Evolutionary conservation across 1,284 basidiomycete genomes (phyloP).

Genomic region (Ganoderma resinaceum): DNA sequence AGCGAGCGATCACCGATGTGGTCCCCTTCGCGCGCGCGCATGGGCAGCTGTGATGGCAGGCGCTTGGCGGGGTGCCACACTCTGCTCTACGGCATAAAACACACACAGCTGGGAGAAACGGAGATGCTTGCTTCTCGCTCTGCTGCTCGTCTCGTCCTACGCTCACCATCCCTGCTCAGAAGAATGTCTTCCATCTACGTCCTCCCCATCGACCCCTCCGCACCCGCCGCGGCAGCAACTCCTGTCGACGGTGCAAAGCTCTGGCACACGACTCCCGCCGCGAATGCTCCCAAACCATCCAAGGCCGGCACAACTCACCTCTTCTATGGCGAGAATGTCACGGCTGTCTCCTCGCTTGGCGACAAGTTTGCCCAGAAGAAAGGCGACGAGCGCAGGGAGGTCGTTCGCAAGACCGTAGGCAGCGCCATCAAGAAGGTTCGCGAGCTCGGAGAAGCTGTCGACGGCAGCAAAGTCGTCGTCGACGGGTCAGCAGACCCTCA

Average conservation of each 20-base stretch:
- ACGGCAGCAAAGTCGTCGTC: slow-evolving; percentile 54
- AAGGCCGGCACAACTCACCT: slow-evolving; percentile 70
- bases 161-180: slow-evolving; percentile 20
- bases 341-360: slow-evolving; percentile 69
- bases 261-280: slow-evolving; percentile 49
- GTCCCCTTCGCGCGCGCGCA: not conserved
- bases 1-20: not conserved
- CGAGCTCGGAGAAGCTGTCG: slow-evolving; percentile 60
- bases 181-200: slow-evolving; percentile 49
- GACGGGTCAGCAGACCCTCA: slow-evolving; percentile 76
- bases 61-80: not conserved
- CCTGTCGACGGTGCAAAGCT: slow-evolving; percentile 47
- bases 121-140: slow-evolving; percentile 18
- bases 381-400: slow-evolving; percentile 61
- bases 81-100: not conserved
- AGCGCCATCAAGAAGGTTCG: slow-evolving; percentile 72
- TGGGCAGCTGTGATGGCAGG: not conserved
- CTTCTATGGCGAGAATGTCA: slow-evolving; percentile 65
- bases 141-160: slow-evolving; percentile 22
- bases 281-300: slow-evolving; percentile 47
- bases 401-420: slow-evolving; percentile 71
- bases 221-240: slow-evolving; percentile 36
- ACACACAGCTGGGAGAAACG: not conserved
- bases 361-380: slow-evolving; percentile 60
- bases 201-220: slow-evolving; percentile 50